Conservation (phyloP, 225 moss, liverwort and hornwort genomes). For the Asterella californica region DNA sequence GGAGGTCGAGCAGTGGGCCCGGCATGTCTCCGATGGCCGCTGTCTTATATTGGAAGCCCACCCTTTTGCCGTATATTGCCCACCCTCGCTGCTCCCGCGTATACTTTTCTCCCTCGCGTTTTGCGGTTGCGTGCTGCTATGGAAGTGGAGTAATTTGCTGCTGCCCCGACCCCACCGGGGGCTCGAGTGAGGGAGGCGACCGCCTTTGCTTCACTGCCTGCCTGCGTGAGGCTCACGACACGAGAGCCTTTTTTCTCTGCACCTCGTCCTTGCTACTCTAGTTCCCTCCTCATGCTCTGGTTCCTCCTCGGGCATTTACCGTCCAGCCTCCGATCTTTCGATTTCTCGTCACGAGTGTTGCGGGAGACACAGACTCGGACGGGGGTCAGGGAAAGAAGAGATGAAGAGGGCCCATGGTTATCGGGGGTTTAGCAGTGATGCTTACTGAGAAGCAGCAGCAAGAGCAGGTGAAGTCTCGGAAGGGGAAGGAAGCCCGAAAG, state of each 20-base stretch:
- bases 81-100: constrained; percentile 2
- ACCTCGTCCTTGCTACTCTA: background rate
- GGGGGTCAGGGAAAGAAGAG: no score
- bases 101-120: constrained; percentile 27
- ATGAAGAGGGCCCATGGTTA: constrained; percentile 30
- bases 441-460: background rate
- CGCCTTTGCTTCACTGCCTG: constrained; percentile 16
- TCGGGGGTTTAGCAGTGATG: constrained; percentile 30
- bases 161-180: constrained; percentile 33
- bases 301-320: constrained; percentile 9
- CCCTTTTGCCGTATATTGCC: constrained; percentile 35
- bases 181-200: constrained; percentile 31
- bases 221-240: constrained; percentile 45
- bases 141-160: constrained; percentile 37
- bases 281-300: background rate
- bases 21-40: constrained; percentile 27
- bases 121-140: constrained; percentile 38
- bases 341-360: constrained; percentile 1
- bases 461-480: constrained; percentile 4
- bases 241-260: background rate
- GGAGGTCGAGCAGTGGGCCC: constrained; percentile 33
- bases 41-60: constrained; percentile 19
- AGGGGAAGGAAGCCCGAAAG: constrained; percentile 3
- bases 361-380: no score
- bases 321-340: constrained; percentile 31